Evolutionary conservation across 441 rosid genomes (phyloP).

Genomic region (Cnidoscolus chayamansa): DNA sequence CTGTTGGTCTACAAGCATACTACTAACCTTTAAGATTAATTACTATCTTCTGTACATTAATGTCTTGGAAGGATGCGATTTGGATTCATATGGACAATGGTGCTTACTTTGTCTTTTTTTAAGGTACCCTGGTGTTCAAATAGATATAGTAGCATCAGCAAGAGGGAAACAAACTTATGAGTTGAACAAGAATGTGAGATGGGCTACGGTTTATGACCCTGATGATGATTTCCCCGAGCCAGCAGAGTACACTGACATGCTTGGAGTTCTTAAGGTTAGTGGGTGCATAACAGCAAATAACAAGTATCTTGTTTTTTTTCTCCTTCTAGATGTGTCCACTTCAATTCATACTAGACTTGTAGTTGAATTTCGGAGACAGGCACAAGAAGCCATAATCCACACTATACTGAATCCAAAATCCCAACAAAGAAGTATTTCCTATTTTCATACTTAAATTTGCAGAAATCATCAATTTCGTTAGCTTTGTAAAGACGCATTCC

Average conservation of each 20-base stretch:
- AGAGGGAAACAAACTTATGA: slow-evolving; percentile 93
- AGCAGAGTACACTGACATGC: slow-evolving; percentile 73
- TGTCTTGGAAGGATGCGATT: too few relatives aligned
- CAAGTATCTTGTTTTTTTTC: too few relatives aligned
- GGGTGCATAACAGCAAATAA: too few relatives aligned
- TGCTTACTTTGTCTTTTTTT: neutral
- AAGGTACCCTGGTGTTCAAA: slow-evolving; percentile 89
- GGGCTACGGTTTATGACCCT: slow-evolving; percentile 78
- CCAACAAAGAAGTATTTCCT: neutral
- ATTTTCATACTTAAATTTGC: slow-evolving; percentile 9
- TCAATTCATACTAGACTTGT: neutral
- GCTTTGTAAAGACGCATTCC: neutral
- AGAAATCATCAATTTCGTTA: slow-evolving; percentile 13
- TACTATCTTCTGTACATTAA: too few relatives aligned
- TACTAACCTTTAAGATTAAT: too few relatives aligned
- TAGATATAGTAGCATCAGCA: slow-evolving; percentile 60
- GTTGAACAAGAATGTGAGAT: slow-evolving; percentile 89
- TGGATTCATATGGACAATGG: neutral
- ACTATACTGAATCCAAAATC: neutral
- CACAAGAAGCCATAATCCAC: neutral
- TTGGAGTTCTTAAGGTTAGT: slow-evolving; percentile 75
- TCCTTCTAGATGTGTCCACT: too few relatives aligned
- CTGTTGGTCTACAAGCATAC: too few relatives aligned
- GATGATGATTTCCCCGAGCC: slow-evolving; percentile 93
- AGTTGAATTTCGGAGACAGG: neutral